Base-by-base conservation (phyloP, 1,139 yeast genomes). In the Meyerozyma carpophila region DNA sequence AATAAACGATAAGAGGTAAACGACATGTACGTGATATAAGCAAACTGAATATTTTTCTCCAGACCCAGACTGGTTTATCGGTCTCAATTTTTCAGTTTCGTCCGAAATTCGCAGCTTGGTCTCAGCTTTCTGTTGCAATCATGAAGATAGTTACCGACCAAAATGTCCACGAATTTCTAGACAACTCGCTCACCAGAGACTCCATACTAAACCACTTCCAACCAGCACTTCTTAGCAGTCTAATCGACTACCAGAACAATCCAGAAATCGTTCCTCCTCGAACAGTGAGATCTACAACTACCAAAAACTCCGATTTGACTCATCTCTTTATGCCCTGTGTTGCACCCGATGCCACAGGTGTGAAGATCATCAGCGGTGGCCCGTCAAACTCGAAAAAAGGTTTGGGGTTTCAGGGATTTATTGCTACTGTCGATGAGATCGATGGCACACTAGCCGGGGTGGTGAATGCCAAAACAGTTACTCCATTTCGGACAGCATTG, bases 401-500 rank as follows among this genome's bases (percentile, higher is more conserved):
- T 1, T 50, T 65, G 39, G 75, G 89, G 67, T 44, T 80, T 70
- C 66, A 75, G 61, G 65, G 89, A 68, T 41, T 70, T 63, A 75
- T 82, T 1, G 56, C 76, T 38, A 67, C 81, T 9, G 50, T 81
- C 34, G 76, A 79, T 49, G 75, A 75, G 43, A 50, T 56, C 6
- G 72, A 75, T 18, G 90, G 89, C 1, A 63, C 64, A 29, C 59
- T 80, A 13, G 44, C 60, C 20, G 87, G 85, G 1, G 62, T 82
- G 3, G 56, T 82, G 37, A 82, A 81, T 53, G 88, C 85, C 3
- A 68, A 70, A 41, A 70, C 79, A 0, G 59, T 82, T 32, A 83
- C 90, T 1, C 88, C 85, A 0, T 81, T 82, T 50, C 66, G 89
- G 53, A 83, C 90, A 1, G 88, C 88, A 0, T 62, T 83, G 48